Evolutionary conservation across 2,329 filamentous ascomycete species (phyloP), one percentile per base, ranked within the genome.

Genomic region (Geosmithia flava): DNA sequence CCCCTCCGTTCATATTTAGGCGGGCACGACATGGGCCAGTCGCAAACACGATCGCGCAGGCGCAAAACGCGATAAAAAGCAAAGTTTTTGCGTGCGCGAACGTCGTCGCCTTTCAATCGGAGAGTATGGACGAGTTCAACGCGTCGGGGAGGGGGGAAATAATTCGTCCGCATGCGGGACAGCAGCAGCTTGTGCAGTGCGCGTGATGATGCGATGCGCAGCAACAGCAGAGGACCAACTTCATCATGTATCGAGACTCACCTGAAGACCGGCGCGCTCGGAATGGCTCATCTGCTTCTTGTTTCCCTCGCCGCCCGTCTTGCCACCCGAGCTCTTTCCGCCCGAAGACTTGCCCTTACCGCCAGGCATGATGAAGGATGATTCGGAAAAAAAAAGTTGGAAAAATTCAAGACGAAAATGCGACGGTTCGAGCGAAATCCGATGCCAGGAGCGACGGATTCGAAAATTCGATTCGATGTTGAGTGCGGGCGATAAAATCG

Each of bases 211-310:
- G 20, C 20, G 20, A 44, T 23, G 42, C 17, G 20, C 19, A 20
- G 19, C 42, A 20, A 8, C 42, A 23, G n/a, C 10, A 23, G 41
- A 20, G 20, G 20, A 43, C n/a, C 20, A 16, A 42, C 45, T 48
- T 51, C 44, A 47, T 20, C 44, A 46, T 30, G 30, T 20, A 27
- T 50, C 49, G 44, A 50, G 61, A 72, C 87, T 77, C 76, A 96
- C 90, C 85, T 96, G 90, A 58, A 96, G 79, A 65, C 90, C 90
- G 66, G 90, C 90, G 69, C 93, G 90, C 63, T 88, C 87, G 60
- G 89, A 95, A 75, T 95, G 90, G 72, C 93, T 95, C 72, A 94
- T 87, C 63, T 87, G 84, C 75, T 95, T 95, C 74, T 86, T 87
- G 65, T 81, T 72, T 48, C 76, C 78, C 56, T 82, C 83, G 60